Conservation (phyloP, 2,329 filamentous ascomycete genomes). For the Ophiocordyceps camponoti-saundersi region DNA sequence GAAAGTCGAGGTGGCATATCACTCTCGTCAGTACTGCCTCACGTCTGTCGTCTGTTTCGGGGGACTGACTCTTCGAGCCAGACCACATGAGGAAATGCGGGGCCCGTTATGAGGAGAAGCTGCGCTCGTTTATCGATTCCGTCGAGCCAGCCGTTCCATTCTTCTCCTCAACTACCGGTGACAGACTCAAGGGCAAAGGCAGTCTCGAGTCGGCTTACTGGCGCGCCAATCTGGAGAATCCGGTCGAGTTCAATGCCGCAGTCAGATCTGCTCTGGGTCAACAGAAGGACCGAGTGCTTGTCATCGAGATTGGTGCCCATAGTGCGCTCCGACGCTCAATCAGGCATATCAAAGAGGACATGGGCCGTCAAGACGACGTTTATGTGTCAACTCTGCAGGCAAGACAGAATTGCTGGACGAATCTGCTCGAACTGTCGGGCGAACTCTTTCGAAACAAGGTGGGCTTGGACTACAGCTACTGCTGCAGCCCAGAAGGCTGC, state of each 20-base stretch:
- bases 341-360: background rate
- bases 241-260: background rate
- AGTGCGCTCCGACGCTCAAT: background rate
- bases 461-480: too few species aligned
- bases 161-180: background rate
- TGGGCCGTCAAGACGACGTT: background rate
- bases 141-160: background rate
- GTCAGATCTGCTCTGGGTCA: background rate
- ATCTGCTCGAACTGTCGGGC: background rate
- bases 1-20: background rate
- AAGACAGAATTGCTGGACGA: background rate
- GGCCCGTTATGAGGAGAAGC: background rate
- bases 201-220: background rate
- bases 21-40: background rate
- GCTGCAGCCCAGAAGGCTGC: too few species aligned
- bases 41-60: background rate
- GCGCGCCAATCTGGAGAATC: background rate
- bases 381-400: background rate
- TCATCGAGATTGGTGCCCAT: background rate
- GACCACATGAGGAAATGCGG: background rate
- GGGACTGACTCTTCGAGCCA: background rate
- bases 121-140: background rate
- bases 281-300: background rate
- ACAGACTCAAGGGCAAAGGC: background rate
- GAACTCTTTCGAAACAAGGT: too few species aligned